These are phyloP conservation scores for Jaenimonas drosophilae DNA, from an alignment of 208 protist species.

Conservation along the genomic window DNA sequence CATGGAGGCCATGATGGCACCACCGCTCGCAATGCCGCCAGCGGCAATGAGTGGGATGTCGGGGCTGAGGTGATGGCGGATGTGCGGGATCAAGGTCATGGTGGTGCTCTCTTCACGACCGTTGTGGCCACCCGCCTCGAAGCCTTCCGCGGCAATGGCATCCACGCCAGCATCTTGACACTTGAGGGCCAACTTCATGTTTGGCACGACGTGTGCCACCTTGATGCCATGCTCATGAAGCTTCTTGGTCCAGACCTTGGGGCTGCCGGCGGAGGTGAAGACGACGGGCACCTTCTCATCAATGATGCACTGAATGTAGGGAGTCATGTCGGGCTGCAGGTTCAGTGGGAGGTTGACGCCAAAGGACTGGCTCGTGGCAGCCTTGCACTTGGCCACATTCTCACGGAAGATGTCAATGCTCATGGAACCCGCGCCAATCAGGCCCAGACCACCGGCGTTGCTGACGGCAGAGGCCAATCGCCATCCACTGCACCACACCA, in stretches of 20 bases:
- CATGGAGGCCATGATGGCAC: conserved; percentile 46
- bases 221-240: conserved; percentile 57
- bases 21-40: conserved; percentile 49
- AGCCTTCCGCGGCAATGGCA: conserved; percentile 73
- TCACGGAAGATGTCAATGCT: conserved; percentile 44
- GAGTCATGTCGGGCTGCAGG: conserved; percentile 14
- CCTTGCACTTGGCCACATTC: conserved; percentile 33
- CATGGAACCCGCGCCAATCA: conserved; percentile 72
- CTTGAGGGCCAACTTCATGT: conserved; percentile 65
- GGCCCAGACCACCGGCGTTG: conserved; percentile 83
- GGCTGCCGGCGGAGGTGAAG: conserved; percentile 80
- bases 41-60: conserved; percentile 68
- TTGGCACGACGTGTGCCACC: conserved; percentile 75
- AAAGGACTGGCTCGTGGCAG: conserved; percentile 57
- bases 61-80: conserved; percentile 32
- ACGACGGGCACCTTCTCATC: conserved; percentile 79
- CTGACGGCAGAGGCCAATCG: conserved; percentile 64
- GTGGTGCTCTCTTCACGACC: conserved; percentile 58
- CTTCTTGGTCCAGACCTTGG: conserved; percentile 53
- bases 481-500: conserved; percentile 79
- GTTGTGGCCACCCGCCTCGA: conserved; percentile 69
- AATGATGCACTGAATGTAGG: conserved; percentile 52
- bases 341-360: conserved; percentile 69
- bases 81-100: conserved; percentile 52
- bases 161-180: conserved; percentile 60